Evolutionary conservation across 2,329 filamentous ascomycete species (phyloP), one percentile per base, ranked within the genome.

Genomic region (Leptographium galeiforme): DNA sequence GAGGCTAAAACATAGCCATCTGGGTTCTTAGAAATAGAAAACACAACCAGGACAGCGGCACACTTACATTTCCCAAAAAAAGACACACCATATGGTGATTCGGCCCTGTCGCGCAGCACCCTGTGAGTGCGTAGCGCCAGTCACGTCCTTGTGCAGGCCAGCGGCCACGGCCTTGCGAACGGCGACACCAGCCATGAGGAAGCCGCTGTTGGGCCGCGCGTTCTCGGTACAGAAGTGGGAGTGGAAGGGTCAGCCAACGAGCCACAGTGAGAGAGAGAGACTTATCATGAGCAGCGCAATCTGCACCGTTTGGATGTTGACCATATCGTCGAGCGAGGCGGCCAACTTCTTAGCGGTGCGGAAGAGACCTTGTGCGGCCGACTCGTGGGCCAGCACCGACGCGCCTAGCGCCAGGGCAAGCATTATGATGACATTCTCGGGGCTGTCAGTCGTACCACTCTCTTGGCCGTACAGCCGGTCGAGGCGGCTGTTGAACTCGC

Each of bases 301-400:
- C 46, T 59, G 57, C 14, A 59, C 57, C 12, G 48, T 58, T 32
- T 58, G 55, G 6, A 59, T 41, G 34, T 58, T 59, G 48, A 58
- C 56, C 51, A 58, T 59, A 25, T 58, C 57, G 44, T 59, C 57
- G 7, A 59, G 53, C 11, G 34, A 49, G 8, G 53, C 50, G 2
- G 50, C 39, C 57, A 53, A 57, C 25, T 36, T 38, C 52, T 57
- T 57, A 25, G 55, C 57, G 47, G 50, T 55, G 12, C 53, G 43
- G 38, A 48, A 59, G 14, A 59, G 48, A 25, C 53, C 54, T 48
- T 56, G 51, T 10, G 57, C 53, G 8, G 55, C 16, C 19, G 40
- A n/a, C 40, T 58, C 57, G n/a, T 58, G 51, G n/a, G 56, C 54
- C 6, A 55, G 48, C 48, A 59, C 50, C 2, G 53, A 52, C 2